These are phyloP conservation scores for Ustilago loliicola DNA, from an alignment of 1,284 basidiomycete species.

Conservation along the genomic window DNA sequence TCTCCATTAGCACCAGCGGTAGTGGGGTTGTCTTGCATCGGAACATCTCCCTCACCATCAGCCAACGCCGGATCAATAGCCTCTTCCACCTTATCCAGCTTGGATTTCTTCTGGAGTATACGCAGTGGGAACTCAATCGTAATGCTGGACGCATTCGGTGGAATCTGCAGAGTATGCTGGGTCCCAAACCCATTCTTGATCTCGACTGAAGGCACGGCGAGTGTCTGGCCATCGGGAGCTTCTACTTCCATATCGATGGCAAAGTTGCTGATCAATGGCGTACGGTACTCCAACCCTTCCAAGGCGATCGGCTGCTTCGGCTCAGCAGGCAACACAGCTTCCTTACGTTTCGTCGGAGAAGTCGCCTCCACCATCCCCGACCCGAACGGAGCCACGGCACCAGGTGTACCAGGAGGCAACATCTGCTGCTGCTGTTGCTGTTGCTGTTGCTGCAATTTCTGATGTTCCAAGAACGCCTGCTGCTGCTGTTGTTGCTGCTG, in stretches of 20 bases:
- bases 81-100: neutral
- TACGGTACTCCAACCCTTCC: conserved; percentile 37
- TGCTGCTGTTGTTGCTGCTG: conserved; percentile 28
- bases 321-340: conserved; percentile 29
- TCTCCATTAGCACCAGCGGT: conserved; percentile 11
- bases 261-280: conserved; percentile 37
- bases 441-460: conserved; percentile 26
- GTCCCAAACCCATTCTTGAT: conserved; percentile 38
- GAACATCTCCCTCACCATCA: conserved; percentile 21
- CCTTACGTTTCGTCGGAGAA: conserved; percentile 38
- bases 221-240: conserved; percentile 23
- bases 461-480: conserved; percentile 30
- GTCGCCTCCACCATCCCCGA: conserved; percentile 12
- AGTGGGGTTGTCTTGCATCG: too few relatives aligned
- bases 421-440: conserved; percentile 31
- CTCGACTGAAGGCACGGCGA: conserved; percentile 19
- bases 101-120: conserved; percentile 18
- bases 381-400: conserved; percentile 18
- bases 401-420: conserved; percentile 12
- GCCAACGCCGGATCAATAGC: conserved; percentile 11
- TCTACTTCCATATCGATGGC: conserved; percentile 45
- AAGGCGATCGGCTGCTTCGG: conserved; percentile 12
- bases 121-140: conserved; percentile 41
- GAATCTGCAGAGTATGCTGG: conserved; percentile 49
- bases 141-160: conserved; percentile 36